Evolutionary conservation across 495 filamentous ascomycete genomes (phyloP), one percentile per base, ranked within the genome.

Genomic region (Ramalina peruviana): DNA sequence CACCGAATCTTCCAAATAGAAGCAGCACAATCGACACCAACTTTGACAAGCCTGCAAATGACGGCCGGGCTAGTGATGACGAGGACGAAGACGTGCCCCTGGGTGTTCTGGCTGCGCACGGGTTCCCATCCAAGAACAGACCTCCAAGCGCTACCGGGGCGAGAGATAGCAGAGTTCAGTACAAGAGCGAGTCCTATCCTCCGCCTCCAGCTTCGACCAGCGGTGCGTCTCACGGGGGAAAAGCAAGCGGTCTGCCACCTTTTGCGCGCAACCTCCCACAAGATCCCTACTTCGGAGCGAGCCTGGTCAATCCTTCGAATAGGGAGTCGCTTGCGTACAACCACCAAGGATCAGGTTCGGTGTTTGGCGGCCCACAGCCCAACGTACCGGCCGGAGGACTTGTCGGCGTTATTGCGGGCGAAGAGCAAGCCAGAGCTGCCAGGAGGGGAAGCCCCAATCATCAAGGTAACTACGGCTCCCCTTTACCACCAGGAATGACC

Each of bases 41-140:
- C 55, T 59, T 40, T 63, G 57, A 67, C 46, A 67, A 60, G 43
- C 67, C 70, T 10, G 61, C 62, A 20, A 51, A 46, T 16, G 66
- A 67, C 53, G 65, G 65, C 2, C 74, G 72, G 54, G 72, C 66
- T 45, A 72, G 67, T 47, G 78, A 74, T 37, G 86, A 88, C 48
- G 85, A 88, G 46, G 87, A 94, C 56, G 87, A 94, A 43, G 87
- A 93, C 50, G 72, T 92, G 15, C 92, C 92, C 0, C 66, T 98
- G 38, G 92, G 81, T 7, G 90, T 97, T 58, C 68, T 97, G 27
- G 81, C 84, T 43, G 88, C 87, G 10, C 90, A 97, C 62, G 92
- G 92, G 17, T 98, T 98, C 58, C 92, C 92, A 4, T 81, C 77
- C 58, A 86, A 79, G 64, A 83, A 79, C 54, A 77, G 86, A 27